These are phyloP conservation scores for Arabidopsis suecica DNA, from an alignment of 345 rosid genomes.

Conservation along the genomic window DNA sequence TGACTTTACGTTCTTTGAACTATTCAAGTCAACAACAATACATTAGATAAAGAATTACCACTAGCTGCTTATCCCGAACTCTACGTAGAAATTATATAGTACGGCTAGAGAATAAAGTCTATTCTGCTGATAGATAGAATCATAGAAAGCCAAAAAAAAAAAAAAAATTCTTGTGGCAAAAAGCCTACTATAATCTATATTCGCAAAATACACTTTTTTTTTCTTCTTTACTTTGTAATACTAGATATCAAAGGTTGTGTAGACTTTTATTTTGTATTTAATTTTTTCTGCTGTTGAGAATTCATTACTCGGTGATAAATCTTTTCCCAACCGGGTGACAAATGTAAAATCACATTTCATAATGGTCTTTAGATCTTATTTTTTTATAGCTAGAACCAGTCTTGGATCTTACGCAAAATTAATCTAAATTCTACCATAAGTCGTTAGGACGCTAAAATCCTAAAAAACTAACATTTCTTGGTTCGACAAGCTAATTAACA, in stretches of 20 bases:
- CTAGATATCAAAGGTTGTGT: no score
- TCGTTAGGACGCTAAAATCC: neutral
- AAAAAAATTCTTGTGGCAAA: no score
- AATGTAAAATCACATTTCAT: neutral
- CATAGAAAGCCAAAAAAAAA: no score
- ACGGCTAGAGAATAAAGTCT: neutral
- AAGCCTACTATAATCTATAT: no score
- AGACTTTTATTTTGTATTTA: no score
- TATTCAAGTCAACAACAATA: conserved; percentile 7
- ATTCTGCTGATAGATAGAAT: neutral
- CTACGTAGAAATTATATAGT: neutral
- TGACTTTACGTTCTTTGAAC: conserved; percentile 17
- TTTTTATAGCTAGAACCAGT: neutral
- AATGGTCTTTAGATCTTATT: neutral
- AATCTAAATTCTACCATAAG: neutral
- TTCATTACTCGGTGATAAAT: no score
- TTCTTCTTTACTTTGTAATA: no score
- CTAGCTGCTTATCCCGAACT: neutral
- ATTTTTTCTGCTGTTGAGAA: no score
- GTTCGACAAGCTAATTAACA: neutral
- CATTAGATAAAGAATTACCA: neutral
- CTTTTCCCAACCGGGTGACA: no score
- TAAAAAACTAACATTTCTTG: neutral
- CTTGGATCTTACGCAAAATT: neutral
- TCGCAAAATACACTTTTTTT: no score